These are phyloP conservation scores for Blepharisma japonicum DNA, from an alignment of 73 alveolate genomes.

Conservation along the genomic window DNA sequence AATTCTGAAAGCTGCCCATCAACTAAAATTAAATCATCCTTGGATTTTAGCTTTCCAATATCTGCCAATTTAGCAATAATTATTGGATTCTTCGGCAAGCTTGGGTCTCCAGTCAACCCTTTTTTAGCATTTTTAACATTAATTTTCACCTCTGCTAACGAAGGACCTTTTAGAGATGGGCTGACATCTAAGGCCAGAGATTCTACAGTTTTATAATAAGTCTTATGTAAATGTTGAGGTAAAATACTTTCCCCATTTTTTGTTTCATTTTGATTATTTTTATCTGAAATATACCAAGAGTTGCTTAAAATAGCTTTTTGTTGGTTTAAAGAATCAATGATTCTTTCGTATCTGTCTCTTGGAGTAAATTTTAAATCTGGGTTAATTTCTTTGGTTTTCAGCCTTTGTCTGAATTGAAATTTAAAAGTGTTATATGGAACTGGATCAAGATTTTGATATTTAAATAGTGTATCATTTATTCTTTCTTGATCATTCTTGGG, in stretches of 20 bases:
- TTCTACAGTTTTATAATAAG: constrained; percentile 15
- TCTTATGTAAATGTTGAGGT: not conserved
- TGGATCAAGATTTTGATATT: not conserved
- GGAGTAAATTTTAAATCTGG: constrained; percentile 45
- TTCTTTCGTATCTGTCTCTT: constrained; percentile 31
- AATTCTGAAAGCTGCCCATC: not conserved
- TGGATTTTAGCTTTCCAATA: not conserved
- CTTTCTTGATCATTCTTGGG: not conserved
- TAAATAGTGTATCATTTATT: not conserved
- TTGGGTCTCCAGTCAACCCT: too few species aligned
- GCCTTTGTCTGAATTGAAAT: constrained; percentile 25
- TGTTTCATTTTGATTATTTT: constrained; percentile 7
- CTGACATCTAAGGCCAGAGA: constrained; percentile 3
- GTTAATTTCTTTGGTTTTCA: constrained; percentile 34
- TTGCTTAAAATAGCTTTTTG: not conserved
- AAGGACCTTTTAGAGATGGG: not conserved
- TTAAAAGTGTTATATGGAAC: not conserved
- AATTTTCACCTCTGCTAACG: not conserved
- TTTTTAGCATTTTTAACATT: too few species aligned
- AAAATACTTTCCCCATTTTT: not conserved
- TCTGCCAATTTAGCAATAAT: not conserved
- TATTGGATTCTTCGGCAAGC: too few species aligned
- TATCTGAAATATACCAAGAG: not conserved
- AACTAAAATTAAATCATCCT: not conserved
- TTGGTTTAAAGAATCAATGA: constrained; percentile 26